Percentiles rank a stretch among this genome's conserved stretches.
phyloP scores from a whole-genome alignment of 2,329 filamentous ascomycete genomes.

The Daldinia sp. region DNA sequence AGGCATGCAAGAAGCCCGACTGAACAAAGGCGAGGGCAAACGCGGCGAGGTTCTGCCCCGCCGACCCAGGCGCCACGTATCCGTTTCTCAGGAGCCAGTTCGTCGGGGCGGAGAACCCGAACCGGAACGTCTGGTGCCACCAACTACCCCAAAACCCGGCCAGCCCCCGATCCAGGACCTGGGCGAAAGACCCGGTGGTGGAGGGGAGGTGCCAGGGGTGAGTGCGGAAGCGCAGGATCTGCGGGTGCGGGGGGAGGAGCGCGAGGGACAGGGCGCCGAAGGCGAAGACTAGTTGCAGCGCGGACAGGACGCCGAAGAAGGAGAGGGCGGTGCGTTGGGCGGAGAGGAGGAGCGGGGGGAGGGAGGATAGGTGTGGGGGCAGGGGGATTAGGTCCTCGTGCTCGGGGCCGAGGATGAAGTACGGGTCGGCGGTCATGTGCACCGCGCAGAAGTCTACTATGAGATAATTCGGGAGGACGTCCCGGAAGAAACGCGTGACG shows the following conservation, averaged over 20 bases:
- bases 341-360: conserved; percentile 57
- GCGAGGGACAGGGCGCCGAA: conserved; percentile 66
- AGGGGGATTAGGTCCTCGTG: conserved; percentile 49
- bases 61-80: conserved; percentile 49
- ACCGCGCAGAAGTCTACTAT: conserved; percentile 75
- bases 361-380: conserved; percentile 53
- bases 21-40: conserved; percentile 67
- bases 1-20: conserved; percentile 74
- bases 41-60: conserved; percentile 47
- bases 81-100: conserved; percentile 54
- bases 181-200: conserved; percentile 61
- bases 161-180: conserved; percentile 74
- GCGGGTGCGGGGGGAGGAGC: conserved; percentile 39
- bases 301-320: conserved; percentile 64
- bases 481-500: conserved; percentile 52
- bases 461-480: conserved; percentile 66
- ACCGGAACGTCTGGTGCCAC: conserved; percentile 93
- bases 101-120: conserved; percentile 71
- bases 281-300: conserved; percentile 68
- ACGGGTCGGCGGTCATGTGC: conserved; percentile 77
- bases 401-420: conserved; percentile 68
- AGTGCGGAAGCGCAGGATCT: conserved; percentile 59
- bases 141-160: conserved; percentile 83
- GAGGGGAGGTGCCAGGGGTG: conserved; percentile 64
- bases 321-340: conserved; percentile 65